Conservation (phyloP, 1,139 yeast genomes). For the Blastobotrys petasosporus region DNA sequence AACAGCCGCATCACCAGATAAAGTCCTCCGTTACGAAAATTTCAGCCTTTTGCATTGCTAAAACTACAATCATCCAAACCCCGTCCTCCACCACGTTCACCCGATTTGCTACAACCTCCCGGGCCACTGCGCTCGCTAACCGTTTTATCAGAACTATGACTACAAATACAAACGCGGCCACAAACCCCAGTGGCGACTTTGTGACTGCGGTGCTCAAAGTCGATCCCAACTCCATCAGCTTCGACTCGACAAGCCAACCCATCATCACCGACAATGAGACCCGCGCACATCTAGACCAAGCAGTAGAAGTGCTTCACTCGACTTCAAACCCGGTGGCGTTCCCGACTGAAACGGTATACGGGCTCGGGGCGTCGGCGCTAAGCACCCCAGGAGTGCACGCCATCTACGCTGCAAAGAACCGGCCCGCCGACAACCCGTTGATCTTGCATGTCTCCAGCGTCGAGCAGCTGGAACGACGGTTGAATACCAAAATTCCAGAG, state of each 20-base stretch:
- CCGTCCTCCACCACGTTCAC: too few relatives aligned
- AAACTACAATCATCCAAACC: too few relatives aligned
- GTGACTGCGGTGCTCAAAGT: constrained; percentile 31
- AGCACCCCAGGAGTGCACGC: constrained; percentile 64
- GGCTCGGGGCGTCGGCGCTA: constrained; percentile 84
- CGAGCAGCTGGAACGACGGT: constrained; percentile 53
- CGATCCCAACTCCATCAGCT: constrained; percentile 30
- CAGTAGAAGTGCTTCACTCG: constrained; percentile 49
- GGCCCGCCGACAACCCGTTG: constrained; percentile 93
- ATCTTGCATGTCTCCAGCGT: constrained; percentile 82
- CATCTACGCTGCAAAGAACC: constrained; percentile 79
- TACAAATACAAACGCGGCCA: too few relatives aligned
- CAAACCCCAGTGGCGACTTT: too few relatives aligned
- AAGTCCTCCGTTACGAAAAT: too few relatives aligned
- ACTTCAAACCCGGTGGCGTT: constrained; percentile 71
- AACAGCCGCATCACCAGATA: too few relatives aligned
- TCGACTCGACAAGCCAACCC: constrained; percentile 32
- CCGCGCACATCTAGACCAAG: constrained; percentile 44
- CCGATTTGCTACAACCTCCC: too few relatives aligned
- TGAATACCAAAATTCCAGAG: constrained; percentile 45
- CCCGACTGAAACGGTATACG: constrained; percentile 97
- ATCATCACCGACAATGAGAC: constrained; percentile 49
- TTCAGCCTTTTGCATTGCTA: too few relatives aligned
- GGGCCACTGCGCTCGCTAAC: too few relatives aligned
- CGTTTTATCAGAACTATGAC: too few relatives aligned